Percentiles rank a stretch among this genome's conserved stretches.
Conservation (phyloP, 1,284 basidiomycete genomes). For the Phenoliferia sp. region DNA sequence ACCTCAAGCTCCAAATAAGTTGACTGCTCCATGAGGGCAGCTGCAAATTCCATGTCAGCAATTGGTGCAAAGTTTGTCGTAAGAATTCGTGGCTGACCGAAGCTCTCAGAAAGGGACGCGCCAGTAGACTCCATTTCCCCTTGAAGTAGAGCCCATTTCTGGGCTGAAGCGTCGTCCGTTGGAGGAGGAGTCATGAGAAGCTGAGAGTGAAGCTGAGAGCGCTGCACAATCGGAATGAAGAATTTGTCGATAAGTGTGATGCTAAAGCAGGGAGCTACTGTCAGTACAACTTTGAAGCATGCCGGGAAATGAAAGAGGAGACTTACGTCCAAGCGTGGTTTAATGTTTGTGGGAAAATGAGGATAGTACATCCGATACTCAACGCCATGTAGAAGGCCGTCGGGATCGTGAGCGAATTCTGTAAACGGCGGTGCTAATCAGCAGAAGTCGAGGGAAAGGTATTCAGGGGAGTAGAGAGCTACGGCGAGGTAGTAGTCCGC, state of each 20-base stretch:
- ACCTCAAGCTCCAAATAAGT: slow-evolving; percentile 46
- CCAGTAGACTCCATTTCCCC: slow-evolving; percentile 31
- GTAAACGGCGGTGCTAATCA: background rate
- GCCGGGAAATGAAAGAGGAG: too few relatives aligned
- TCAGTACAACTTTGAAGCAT: background rate
- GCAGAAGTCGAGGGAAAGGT: background rate
- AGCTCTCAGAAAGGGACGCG: slow-evolving; percentile 29
- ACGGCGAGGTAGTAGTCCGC: background rate
- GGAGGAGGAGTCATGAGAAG: slow-evolving; percentile 36
- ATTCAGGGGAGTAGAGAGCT: too few relatives aligned
- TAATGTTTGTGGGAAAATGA: slow-evolving; percentile 69
- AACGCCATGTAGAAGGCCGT: background rate
- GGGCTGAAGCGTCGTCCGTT: slow-evolving; percentile 19
- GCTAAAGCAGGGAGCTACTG: slow-evolving; percentile 40
- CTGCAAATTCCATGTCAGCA: too few relatives aligned
- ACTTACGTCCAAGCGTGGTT: slow-evolving; percentile 43
- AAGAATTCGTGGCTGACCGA: too few relatives aligned
- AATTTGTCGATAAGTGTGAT: slow-evolving; percentile 36
- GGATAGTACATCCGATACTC: slow-evolving; percentile 42
- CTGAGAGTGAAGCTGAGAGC: slow-evolving; percentile 41
- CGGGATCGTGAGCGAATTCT: background rate
- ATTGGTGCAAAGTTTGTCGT: too few relatives aligned
- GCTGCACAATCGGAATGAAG: slow-evolving; percentile 37
- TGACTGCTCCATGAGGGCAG: slow-evolving; percentile 35
- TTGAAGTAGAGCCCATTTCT: slow-evolving; percentile 37